phyloP scores from a whole-genome alignment of 2,329 filamentous ascomycete species.

The Alternaria hordeiaustralica region DNA sequence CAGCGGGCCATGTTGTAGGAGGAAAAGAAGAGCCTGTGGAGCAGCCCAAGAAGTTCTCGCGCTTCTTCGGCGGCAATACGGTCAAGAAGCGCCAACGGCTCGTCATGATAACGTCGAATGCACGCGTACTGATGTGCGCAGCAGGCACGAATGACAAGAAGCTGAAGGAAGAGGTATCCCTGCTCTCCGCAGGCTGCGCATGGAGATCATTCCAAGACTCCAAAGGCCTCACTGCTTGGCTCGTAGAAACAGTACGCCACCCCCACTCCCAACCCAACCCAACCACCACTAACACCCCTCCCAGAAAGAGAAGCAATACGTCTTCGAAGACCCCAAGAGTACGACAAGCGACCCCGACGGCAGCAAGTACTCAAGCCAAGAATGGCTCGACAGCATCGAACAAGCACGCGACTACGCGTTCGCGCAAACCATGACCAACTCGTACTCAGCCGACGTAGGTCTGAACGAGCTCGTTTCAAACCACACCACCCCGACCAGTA shows the following conservation, averaged over 20 bases:
- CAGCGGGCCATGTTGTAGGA: slow-evolving; percentile 75
- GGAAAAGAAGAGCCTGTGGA: slow-evolving; percentile 71
- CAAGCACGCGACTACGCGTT: slow-evolving; percentile 83
- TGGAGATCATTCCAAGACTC: slow-evolving; percentile 83
- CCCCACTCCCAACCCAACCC: not conserved
- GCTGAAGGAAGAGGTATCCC: slow-evolving; percentile 87
- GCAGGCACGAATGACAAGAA: slow-evolving; percentile 96
- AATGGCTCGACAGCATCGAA: slow-evolving; percentile 91
- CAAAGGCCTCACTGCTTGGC: slow-evolving; percentile 89
- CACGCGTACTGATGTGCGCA: slow-evolving; percentile 85
- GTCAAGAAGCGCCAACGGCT: slow-evolving; percentile 92
- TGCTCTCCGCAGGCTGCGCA: slow-evolving; percentile 74
- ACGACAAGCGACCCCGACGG: slow-evolving; percentile 68
- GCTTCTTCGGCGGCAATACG: slow-evolving; percentile 90
- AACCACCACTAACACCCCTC: slow-evolving; percentile 6
- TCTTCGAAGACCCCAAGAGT: slow-evolving; percentile 90
- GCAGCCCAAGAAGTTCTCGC: slow-evolving; percentile 80
- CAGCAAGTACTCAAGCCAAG: slow-evolving; percentile 74
- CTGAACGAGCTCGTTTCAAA: slow-evolving; percentile 57
- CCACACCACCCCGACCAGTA: slow-evolving; percentile 78
- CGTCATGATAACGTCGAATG: slow-evolving; percentile 93
- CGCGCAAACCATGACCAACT: slow-evolving; percentile 71
- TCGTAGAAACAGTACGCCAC: slow-evolving; percentile 84
- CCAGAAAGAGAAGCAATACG: slow-evolving; percentile 86
- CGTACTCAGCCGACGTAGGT: slow-evolving; percentile 64